Base-by-base conservation (phyloP, 768 basidiomycete species). In the Hirschioporus abietinus region DNA sequence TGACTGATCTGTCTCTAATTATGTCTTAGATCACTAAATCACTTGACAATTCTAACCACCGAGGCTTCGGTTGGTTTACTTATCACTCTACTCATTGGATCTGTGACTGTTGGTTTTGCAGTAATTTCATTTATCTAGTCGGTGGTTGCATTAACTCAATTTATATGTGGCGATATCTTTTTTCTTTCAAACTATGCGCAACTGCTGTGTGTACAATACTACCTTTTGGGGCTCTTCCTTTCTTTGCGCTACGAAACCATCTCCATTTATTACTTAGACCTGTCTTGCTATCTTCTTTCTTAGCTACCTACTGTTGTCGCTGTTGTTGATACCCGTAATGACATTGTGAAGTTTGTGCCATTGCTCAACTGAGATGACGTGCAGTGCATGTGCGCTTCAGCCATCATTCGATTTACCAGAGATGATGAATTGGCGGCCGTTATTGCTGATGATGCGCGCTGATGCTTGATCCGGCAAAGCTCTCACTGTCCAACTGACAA, bases 1-100 rank as follows among this genome's bases (percentile, higher is more conserved):
- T 78, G 77, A 78, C 42, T 52, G 42, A 82, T 84, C 74, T 76
- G 72, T 76, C 80, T 82, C 70, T 80, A 61, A 61, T 15, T 24
- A 3, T 25, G 60, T 23, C 60, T 61, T 34, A 61, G 60, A 34
- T 52, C 42, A 52, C 42, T 52, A 52, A 52, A 52, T 10, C 42
- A 6, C 20, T 15, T 20, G 12, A 12, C 42, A 6, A 52, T 52
- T 15, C 42, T 52, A 52, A 52, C 4, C 15, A 10, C 42, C 20
- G 15, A 52, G 3, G 42, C 20, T 52, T 52, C 42, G 42, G 5
- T 12, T 52, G 42, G 3, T 52, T 52, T 52, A 52, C 42, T 52
- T 52, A 52, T 52, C 42, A 52, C 42, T 52, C 42, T 52, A 52
- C 42, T 52, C 42, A 52, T 15, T 15, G 42, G 42, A 52, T 52